phyloP scores from a whole-genome alignment of 805 yeast species.

The Gaillardinia entomophila region DNA sequence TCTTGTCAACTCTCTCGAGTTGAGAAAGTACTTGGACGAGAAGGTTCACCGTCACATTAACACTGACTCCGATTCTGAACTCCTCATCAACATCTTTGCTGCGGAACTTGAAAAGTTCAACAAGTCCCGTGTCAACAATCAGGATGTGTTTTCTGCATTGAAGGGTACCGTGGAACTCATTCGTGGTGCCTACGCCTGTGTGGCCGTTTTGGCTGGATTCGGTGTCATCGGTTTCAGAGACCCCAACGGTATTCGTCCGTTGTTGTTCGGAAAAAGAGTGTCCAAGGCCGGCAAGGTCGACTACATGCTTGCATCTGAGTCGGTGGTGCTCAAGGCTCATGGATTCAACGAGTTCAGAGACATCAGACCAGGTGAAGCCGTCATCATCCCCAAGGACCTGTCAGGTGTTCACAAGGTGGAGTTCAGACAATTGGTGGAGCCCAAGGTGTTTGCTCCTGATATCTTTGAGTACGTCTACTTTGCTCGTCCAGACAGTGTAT shows the following conservation, averaged over 20 bases:
- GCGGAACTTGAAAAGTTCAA: slow-evolving; percentile 85
- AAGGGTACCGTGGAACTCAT: slow-evolving; percentile 74
- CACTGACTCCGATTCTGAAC: slow-evolving; percentile 94
- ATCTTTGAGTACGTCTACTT: slow-evolving; percentile 96
- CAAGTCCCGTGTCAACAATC: slow-evolving; percentile 88
- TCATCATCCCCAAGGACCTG: slow-evolving; percentile 76
- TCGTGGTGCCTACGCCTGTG: slow-evolving; percentile 97
- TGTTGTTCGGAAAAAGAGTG: slow-evolving; percentile 76
- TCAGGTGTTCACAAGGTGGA: slow-evolving; percentile 52
- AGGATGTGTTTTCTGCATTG: slow-evolving; percentile 82
- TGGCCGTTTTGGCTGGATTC: slow-evolving; percentile 92
- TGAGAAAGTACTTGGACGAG: slow-evolving; percentile 79
- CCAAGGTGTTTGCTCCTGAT: slow-evolving; percentile 83
- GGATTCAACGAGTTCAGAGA: slow-evolving; percentile 78
- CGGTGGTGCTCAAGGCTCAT: slow-evolving; percentile 90
- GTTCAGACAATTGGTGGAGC: slow-evolving; percentile 78
- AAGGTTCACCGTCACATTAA: slow-evolving; percentile 95
- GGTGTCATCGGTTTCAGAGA: slow-evolving; percentile 95
- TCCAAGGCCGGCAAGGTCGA: slow-evolving; percentile 62
- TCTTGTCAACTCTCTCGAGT: slow-evolving; percentile 76
- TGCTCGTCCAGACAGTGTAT: slow-evolving; percentile 94
- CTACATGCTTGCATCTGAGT: slow-evolving; percentile 93
- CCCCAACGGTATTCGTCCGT: slow-evolving; percentile 94
- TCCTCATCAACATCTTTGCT: slow-evolving; percentile 85
- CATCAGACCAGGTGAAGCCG: slow-evolving; percentile 92